Evolutionary conservation across 192 early-diverging fungal species (phyloP).

Genomic region (Gonapodya prolifera): DNA sequence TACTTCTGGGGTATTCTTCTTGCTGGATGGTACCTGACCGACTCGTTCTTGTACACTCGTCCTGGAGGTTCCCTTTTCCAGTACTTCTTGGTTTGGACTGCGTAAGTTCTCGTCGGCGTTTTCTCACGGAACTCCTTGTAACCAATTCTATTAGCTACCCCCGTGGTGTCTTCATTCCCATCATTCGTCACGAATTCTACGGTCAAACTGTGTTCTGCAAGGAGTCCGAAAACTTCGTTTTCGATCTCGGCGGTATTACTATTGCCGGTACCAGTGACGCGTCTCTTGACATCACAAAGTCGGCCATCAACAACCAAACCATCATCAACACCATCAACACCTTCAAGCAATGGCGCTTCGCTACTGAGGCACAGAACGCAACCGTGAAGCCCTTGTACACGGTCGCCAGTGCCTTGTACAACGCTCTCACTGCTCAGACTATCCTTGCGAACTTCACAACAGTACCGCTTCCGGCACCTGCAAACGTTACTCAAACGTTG

Average conservation of each 20-base stretch:
- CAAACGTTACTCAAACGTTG: background rate
- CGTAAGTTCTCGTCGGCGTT: background rate
- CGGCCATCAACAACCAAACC: background rate
- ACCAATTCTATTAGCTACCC: background rate
- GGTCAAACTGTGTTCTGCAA: background rate
- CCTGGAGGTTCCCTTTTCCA: background rate
- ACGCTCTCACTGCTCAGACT: background rate
- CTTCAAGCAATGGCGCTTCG: background rate
- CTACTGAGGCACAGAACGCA: background rate
- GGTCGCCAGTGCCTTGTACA: background rate
- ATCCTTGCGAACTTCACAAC: background rate
- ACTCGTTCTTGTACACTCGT: background rate
- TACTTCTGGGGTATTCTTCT: slow-evolving; percentile 5
- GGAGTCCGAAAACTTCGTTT: background rate
- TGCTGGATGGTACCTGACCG: background rate
- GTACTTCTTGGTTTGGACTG: background rate
- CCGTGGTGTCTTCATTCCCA: background rate
- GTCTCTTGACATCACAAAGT: background rate
- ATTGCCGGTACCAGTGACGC: background rate
- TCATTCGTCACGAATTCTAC: background rate
- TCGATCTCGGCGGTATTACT: background rate
- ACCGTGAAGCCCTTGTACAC: background rate
- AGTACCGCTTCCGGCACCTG: background rate
- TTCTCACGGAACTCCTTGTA: background rate
- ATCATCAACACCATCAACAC: background rate